Base-by-base conservation (phyloP, 1,139 yeast genomes). In the Eremothecium gossypii region DNA sequence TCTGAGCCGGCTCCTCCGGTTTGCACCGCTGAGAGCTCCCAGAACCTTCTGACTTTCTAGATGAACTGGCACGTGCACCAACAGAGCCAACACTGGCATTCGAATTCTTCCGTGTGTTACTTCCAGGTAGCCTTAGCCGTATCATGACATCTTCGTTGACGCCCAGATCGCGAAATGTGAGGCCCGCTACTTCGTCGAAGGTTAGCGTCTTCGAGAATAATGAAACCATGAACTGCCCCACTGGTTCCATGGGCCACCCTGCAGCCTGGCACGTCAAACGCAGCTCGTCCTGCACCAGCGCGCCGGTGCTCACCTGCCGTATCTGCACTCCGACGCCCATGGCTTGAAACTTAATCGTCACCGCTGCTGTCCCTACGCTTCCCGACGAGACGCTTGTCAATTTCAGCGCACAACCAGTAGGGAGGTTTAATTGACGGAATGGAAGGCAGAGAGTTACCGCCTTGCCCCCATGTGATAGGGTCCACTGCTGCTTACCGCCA, bases 361-460 rank as follows among this genome's bases (percentile, higher is more conserved):
- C 40, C 4, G 33, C 29, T n/a, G 37, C 39, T 2, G 36, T 36
- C 6, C 27, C 29, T 5, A 3, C 29, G 12, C 29, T 7, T 12
- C 12, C 26, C 7, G 36, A 20, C 30, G 36, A 27, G 30, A 35
- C 11, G 9, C 36, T 35, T n/a, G 38, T 34, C 29, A 65, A 39
- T 10, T 50, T 44, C 11, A 66, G 39, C 17, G 62, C 64, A 9
- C 54, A 63, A 17, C 68, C 68, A 2, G 55, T 45, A 3, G 68
- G 64, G 8, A 65, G 39, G 39, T 64, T 64, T 33, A 60, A 44
- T 2, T 64, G 47, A 33, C 67, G 54, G 47, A 58, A 53, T 1
- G 68, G 68, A n/a, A 64, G 39, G 30, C 55, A 53, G 11, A 51
- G 41, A 1, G 60, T 46, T 11, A 61, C 33, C 8, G 54, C 52